Percentiles rank a stretch among this genome's conserved stretches.
Evolutionary conservation across 306 rosid genomes (phyloP).

Genomic region (Sindora glabra): DNA sequence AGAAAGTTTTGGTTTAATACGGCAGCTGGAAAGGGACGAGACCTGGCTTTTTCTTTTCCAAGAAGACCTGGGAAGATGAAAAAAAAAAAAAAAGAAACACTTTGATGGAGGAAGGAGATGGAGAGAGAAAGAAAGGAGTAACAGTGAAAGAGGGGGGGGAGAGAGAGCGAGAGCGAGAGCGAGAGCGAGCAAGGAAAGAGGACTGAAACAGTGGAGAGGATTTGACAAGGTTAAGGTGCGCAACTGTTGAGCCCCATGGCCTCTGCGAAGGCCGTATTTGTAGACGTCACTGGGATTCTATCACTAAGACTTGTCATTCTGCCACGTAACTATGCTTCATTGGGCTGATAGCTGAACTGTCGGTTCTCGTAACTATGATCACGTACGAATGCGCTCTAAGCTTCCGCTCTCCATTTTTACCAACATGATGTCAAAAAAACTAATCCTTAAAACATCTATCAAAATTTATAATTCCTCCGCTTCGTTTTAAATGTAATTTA

Average conservation of each 20-base stretch:
- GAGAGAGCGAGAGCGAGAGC: background rate
- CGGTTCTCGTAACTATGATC: too few species aligned
- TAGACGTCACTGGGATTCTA: background rate
- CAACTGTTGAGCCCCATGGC: too few species aligned
- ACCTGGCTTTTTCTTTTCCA: slow-evolving; percentile 16
- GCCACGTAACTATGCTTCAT: background rate
- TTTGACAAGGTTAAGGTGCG: slow-evolving; percentile 32
- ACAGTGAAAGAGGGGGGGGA: background rate
- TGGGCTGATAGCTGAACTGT: background rate
- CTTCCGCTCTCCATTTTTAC: too few species aligned
- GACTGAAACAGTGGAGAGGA: slow-evolving; percentile 13
- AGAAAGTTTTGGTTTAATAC: background rate
- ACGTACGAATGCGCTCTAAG: too few species aligned
- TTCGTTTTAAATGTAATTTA: too few species aligned
- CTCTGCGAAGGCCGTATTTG: slow-evolving; percentile 3
- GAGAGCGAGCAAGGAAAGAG: background rate
- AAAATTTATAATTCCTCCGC: too few species aligned
- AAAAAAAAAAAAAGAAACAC: background rate
- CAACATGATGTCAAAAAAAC: too few species aligned
- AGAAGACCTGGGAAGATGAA: slow-evolving; percentile 12
- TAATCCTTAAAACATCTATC: too few species aligned
- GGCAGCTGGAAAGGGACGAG: slow-evolving; percentile 15
- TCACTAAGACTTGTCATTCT: background rate
- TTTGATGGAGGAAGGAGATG: background rate
- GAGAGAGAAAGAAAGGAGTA: background rate